Percentiles rank a stretch among this genome's conserved stretches.
phyloP scores from a whole-genome alignment of 257 asterid genomes.

The Fraxinus anomala region DNA sequence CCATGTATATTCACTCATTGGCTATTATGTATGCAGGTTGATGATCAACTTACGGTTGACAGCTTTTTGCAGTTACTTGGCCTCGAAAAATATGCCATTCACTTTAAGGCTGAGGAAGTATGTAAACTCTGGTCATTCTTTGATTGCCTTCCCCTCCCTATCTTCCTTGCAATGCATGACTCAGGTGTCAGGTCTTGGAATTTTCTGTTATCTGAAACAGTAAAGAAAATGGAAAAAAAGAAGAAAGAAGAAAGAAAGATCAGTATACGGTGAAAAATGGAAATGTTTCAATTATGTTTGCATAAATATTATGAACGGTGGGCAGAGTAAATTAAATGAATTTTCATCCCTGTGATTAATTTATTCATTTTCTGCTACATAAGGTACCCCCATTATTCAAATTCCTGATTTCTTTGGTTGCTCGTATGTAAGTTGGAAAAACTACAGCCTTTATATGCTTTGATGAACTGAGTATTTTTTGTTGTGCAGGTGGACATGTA shows the following conservation, averaged over 20 bases:
- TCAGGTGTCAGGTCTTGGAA: constrained; percentile 11
- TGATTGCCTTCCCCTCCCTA: constrained; percentile 7
- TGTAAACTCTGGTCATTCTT: constrained; percentile 26
- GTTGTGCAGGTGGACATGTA: constrained; percentile 87
- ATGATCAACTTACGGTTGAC: constrained; percentile 75
- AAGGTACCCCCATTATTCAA: constrained; percentile 7
- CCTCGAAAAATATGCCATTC: constrained; percentile 71
- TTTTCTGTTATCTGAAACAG: neutral
- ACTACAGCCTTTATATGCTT: neutral
- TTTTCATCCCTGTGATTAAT: neutral
- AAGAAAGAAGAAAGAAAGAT: neutral
- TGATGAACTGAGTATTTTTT: constrained; percentile 18
- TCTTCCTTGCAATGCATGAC: constrained; percentile 15
- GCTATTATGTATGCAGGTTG: constrained; percentile 52
- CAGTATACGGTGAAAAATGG: neutral
- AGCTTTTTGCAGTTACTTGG: constrained; percentile 74
- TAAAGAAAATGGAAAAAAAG: neutral
- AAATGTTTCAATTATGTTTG: neutral
- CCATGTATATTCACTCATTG: constrained; percentile 19
- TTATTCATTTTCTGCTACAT: constrained; percentile 12
- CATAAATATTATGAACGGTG: neutral
- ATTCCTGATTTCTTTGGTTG: neutral
- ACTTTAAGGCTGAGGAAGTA: constrained; percentile 95
- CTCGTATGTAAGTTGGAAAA: neutral
- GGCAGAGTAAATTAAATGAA: constrained; percentile 2